Conservation (phyloP, 768 basidiomycete genomes). For the Hysterangium stoloniferum region DNA sequence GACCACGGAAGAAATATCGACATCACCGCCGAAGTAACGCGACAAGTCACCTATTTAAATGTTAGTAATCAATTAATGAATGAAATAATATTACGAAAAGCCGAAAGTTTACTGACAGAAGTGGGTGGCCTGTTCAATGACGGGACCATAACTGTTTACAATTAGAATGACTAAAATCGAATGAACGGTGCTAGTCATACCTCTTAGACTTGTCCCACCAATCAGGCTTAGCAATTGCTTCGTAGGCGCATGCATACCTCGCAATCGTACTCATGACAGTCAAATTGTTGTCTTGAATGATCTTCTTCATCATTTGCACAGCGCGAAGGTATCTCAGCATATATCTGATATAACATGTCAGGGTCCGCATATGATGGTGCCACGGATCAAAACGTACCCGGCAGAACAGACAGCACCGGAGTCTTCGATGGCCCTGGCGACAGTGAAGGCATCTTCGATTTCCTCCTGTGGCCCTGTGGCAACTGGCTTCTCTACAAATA, state of each 20-base stretch:
- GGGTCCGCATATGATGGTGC: neutral
- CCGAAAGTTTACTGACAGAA: conserved; percentile 44
- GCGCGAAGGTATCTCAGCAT: conserved; percentile 93
- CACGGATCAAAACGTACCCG: conserved; percentile 43
- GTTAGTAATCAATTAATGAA: neutral
- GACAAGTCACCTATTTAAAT: conserved; percentile 55
- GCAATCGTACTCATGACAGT: conserved; percentile 95
- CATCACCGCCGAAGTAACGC: conserved; percentile 94
- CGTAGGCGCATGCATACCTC: conserved; percentile 86
- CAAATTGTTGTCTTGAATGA: conserved; percentile 89
- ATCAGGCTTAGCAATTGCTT: conserved; percentile 69
- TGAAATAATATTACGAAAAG: neutral
- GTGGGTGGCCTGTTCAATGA: conserved; percentile 92
- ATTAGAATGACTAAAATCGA: neutral
- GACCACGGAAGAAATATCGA: conserved; percentile 69
- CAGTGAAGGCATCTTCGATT: conserved; percentile 58
- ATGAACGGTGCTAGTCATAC: conserved; percentile 22
- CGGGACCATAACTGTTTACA: conserved; percentile 56
- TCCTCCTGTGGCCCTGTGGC: conserved; percentile 70
- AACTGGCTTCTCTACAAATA: conserved; percentile 92
- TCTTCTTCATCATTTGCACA: conserved; percentile 94
- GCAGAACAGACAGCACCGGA: conserved; percentile 78
- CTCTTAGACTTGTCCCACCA: conserved; percentile 95
- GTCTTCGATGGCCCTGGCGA: conserved; percentile 65
- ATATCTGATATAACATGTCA: conserved; percentile 42